A percentile compares a stretch with the other conserved stretches of the same genome.
These are phyloP conservation scores for Ogataea dorogensis DNA, from an alignment of 805 yeast species.

Conservation along the genomic window DNA sequence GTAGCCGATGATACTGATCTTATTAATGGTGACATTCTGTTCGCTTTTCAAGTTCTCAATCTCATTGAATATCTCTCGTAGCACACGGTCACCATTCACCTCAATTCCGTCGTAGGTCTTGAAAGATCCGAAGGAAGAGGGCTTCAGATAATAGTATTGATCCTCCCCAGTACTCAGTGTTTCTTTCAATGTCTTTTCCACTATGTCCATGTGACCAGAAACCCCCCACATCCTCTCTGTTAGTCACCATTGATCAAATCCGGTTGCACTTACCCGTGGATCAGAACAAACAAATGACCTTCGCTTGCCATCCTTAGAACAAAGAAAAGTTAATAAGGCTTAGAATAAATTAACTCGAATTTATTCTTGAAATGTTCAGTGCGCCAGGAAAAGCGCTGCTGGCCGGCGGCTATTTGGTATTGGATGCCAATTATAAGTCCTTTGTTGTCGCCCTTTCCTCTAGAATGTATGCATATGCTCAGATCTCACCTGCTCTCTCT, in stretches of 20 bases:
- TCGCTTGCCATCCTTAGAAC: conserved; percentile 11
- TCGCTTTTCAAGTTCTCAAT: conserved; percentile 36
- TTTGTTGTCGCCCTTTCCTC: conserved; percentile 86
- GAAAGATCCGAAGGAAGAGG: conserved; percentile 62
- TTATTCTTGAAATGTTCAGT: conserved; percentile 75
- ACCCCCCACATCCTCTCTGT: conserved; percentile 57
- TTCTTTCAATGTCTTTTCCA: conserved; percentile 43
- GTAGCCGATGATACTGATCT: conserved; percentile 80
- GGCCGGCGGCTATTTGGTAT: conserved; percentile 92
- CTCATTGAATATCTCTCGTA: conserved; percentile 59
- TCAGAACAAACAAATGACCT: conserved; percentile 64
- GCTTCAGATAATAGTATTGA: conserved; percentile 45
- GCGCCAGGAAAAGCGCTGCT: conserved; percentile 95
- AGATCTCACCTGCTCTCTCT: background rate
- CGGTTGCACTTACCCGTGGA: conserved; percentile 60
- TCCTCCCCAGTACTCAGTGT: conserved; percentile 38
- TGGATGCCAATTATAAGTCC: conserved; percentile 72
- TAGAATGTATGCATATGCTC: conserved; percentile 72
- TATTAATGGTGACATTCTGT: conserved; percentile 36
- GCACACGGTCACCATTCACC: conserved; percentile 64
- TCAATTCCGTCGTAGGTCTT: conserved; percentile 85
- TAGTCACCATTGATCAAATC: conserved; percentile 1
- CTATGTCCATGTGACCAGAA: conserved; percentile 51
- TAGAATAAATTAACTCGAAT: no score
- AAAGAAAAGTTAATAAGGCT: background rate